phyloP scores from a whole-genome alignment of 2,329 filamentous ascomycete genomes.

The Fusarium pseudocircinatum region DNA sequence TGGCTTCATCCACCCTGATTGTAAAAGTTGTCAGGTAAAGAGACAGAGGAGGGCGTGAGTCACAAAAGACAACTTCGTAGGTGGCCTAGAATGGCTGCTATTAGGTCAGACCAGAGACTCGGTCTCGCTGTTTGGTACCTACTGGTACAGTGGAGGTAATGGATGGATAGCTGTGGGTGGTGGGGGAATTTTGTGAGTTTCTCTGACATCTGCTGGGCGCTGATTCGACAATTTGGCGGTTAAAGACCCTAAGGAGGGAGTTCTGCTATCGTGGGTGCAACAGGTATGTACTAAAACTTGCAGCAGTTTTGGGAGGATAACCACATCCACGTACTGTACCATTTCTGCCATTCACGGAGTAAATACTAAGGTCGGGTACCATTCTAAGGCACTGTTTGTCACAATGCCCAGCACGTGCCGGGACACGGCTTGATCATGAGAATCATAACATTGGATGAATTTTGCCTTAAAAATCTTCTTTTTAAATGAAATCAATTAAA shows the following conservation, averaged over 20 bases:
- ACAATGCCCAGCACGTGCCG: background rate
- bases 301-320: background rate
- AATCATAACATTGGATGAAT: background rate
- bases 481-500: background rate
- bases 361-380: background rate
- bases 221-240: constrained; percentile 39
- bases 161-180: constrained; percentile 32
- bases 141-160: background rate
- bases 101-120: constrained; percentile 13
- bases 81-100: background rate
- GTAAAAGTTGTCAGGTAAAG: constrained; percentile 24
- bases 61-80: constrained; percentile 37
- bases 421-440: background rate
- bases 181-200: constrained; percentile 38
- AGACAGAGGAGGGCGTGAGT: constrained; percentile 41
- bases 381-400: background rate
- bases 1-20: constrained; percentile 44
- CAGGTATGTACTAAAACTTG: background rate
- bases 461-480: background rate
- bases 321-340: background rate
- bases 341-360: background rate
- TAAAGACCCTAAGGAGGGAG: constrained; percentile 31
- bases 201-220: constrained; percentile 25
- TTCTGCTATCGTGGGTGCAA: background rate
- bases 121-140: constrained; percentile 19